A percentile compares a stretch with the other conserved stretches of the same genome.
phyloP scores from a whole-genome alignment of 2,329 filamentous ascomycete species.

The Septoria linicola region DNA sequence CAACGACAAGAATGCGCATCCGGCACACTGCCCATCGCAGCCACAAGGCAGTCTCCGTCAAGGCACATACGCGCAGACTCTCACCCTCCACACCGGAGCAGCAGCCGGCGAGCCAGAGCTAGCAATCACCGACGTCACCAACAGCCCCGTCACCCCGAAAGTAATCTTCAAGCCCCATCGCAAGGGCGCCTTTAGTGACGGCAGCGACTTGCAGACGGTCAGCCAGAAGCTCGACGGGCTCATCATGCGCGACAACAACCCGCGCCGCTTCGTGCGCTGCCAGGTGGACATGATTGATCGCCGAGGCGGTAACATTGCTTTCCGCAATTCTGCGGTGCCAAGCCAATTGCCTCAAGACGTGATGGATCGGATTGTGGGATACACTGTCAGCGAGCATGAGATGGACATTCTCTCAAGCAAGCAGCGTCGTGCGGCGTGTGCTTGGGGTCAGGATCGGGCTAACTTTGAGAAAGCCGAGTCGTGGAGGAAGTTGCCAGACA shows the following conservation, averaged over 20 bases:
- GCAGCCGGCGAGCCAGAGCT: constrained; percentile 27
- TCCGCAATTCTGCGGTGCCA: constrained; percentile 29
- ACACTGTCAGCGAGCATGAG: constrained; percentile 27
- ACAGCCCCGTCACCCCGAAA: constrained; percentile 32
- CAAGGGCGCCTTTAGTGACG: constrained; percentile 35
- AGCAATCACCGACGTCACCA: constrained; percentile 33
- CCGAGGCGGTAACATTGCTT: constrained; percentile 16
- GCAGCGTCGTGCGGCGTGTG: constrained; percentile 37
- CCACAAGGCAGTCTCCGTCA: constrained; percentile 9
- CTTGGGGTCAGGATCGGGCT: constrained; percentile 38
- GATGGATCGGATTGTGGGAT: constrained; percentile 36
- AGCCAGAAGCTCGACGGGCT: constrained; percentile 29
- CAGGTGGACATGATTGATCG: constrained; percentile 29
- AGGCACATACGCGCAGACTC: constrained; percentile 33
- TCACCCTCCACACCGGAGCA: constrained; percentile 23
- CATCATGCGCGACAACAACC: constrained; percentile 22
- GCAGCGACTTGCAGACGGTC: constrained; percentile 31
- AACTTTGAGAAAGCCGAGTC: constrained; percentile 33
- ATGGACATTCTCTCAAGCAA: constrained; percentile 33
- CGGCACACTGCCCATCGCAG: neutral
- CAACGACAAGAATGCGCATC: neutral
- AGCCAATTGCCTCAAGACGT: constrained; percentile 37
- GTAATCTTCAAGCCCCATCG: constrained; percentile 35
- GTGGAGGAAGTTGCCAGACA: constrained; percentile 38
- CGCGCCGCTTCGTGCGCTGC: constrained; percentile 29